phyloP scores from a whole-genome alignment of 1,284 basidiomycete species.

The Pseudomicrostroma phylloplanum region DNA sequence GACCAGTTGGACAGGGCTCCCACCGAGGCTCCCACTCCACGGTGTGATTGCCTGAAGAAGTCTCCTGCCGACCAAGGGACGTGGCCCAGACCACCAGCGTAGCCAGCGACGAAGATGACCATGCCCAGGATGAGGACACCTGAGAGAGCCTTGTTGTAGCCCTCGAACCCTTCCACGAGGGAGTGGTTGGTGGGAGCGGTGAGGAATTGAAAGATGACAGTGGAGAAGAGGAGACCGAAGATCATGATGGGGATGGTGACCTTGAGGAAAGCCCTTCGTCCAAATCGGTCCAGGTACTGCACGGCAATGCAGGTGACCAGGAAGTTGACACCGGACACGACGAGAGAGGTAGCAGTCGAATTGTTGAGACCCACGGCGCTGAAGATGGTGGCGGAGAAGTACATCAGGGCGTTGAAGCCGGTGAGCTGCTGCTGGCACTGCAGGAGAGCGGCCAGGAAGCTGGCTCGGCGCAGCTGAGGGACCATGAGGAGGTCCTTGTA shows the following conservation, averaged over 20 bases:
- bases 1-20: constrained; percentile 76
- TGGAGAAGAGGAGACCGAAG: constrained; percentile 64
- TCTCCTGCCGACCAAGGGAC: constrained; percentile 84
- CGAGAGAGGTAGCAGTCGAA: constrained; percentile 43
- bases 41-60: constrained; percentile 63
- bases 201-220: constrained; percentile 68
- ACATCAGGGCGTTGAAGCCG: constrained; percentile 53
- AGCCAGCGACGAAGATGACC: constrained; percentile 74
- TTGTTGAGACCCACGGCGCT: constrained; percentile 49
- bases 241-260: constrained; percentile 72
- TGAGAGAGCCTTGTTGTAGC: constrained; percentile 63
- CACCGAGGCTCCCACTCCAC: constrained; percentile 66
- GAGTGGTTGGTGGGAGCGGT: constrained; percentile 64
- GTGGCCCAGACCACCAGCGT: constrained; percentile 62
- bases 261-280: constrained; percentile 69
- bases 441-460: constrained; percentile 24
- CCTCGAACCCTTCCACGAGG: constrained; percentile 60
- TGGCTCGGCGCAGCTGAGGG: constrained; percentile 20
- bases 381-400: constrained; percentile 51
- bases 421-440: constrained; percentile 43
- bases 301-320: constrained; percentile 73
- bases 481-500: constrained; percentile 18
- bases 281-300: constrained; percentile 67
- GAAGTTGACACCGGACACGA: constrained; percentile 56
- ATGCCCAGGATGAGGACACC: constrained; percentile 65